Evolutionary conservation across 352 stramenopile genomes (phyloP), one percentile per base, ranked within the genome.

Genomic region (Phytophthora sansomeana): DNA sequence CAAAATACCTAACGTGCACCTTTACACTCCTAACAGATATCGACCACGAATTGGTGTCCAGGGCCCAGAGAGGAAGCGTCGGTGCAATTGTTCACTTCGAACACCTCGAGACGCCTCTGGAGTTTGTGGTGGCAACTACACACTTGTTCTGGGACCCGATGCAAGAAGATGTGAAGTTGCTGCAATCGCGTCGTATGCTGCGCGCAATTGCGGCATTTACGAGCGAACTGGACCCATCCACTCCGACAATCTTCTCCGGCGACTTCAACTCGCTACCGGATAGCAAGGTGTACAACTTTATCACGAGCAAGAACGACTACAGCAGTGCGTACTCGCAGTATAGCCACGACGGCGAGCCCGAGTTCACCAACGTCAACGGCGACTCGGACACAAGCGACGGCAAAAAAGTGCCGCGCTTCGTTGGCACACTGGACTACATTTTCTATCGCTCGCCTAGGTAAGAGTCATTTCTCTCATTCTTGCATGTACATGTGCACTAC

Each of bases 241-340:
- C 21, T 6, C 70, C 71, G 19, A 61, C 72, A n/a, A 75, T 95
- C 26, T 85, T 95, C 47, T 72, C 83, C 2, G 87, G 87, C 11
- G 87, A 95, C 69, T 94, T 93, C 63, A 95, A 95, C 70, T 95
- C 87, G 33, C 67, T 95, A 0, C 87, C 87, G 1, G 74, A 83
- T 47, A 94, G 85, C 46, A 74, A 82, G 55, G 87, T 95, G 52
- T 93, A 92, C 70, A 51, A 68, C 14, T 76, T 81, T 29, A 80
- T 95, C 65, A 85, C 74, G 5, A 61, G 48, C 1, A 55, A 63
- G 5, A 61, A 81, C 24, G 24, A 61, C 9, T 91, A 84, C 35
- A 53, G 26, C 1, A 94, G 85, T 16, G 85, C 87, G 4, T 95
- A 93, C 64, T 54, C 76, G 2, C 63, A 74, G 24, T 93, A 91